Evolutionary conservation across 805 yeast genomes (phyloP), one percentile per base, ranked within the genome.

Genomic region (Candida koratica): DNA sequence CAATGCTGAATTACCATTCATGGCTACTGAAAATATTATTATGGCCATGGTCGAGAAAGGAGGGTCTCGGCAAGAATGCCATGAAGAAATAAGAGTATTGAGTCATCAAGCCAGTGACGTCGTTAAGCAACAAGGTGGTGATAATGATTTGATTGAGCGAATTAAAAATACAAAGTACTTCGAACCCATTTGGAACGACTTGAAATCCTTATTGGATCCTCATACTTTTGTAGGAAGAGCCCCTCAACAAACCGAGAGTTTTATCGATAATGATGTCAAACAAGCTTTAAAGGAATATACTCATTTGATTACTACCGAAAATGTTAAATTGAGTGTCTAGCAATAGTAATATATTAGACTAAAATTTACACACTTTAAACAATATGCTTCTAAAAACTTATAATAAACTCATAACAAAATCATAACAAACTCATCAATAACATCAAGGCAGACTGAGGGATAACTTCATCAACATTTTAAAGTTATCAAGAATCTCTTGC

Each of bases 11-110:
- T 74, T 93, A 56, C 98, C 98, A 51, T 93, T 93, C 75, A 93
- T 93, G 98, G 98, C 98, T 49, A 93, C 98, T 40, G 98, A 93
- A 70, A 93, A 93, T 68, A 77, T 93, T 62, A 93, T 93, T 63
- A 93, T 93, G 98, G 98, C 98, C 36, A 93, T 93, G 97, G 98
- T 93, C 40, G 95, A 88, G 67, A 82, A 83, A 61, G 97, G 97
- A 52, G 97, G 85, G 20, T 88, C 95, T 20, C 84, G 98, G 76
- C 98, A 93, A 73, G 96, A 90, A 40, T 90, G 96, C 56, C 98
- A 93, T 66, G 98, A 93, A 71, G 84, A 84, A 67, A 89, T 93
- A 67, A 81, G 98, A 67, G 97, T 93, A 19, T 74, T 93, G 42
- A 86, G 96, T 9, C 98, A 93, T 62, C 90, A 93, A 70, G 98